A percentile compares a stretch with the other conserved stretches of the same genome.
Evolutionary conservation across 108 stramenopile genomes (phyloP).

Genomic region (Nitzschia palea): DNA sequence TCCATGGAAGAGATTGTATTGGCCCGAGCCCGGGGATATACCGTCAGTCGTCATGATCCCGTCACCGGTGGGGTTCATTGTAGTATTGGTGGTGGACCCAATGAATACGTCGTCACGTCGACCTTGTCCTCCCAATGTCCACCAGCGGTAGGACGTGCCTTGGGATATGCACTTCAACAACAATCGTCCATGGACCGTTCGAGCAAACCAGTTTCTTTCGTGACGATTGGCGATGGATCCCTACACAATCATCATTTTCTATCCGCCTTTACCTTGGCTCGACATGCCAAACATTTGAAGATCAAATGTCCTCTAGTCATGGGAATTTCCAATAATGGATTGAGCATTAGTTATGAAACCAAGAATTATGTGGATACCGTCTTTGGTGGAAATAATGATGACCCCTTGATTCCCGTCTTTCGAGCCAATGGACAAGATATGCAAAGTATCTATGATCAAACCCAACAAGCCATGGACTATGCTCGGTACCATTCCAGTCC

Average conservation of each 20-base stretch:
- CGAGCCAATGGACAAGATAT: constrained; percentile 65
- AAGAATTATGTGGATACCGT: constrained; percentile 60
- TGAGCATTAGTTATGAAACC: constrained; percentile 70
- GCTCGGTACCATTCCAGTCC: constrained; percentile 61
- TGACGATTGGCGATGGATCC: constrained; percentile 84
- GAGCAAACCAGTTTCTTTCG: constrained; percentile 50
- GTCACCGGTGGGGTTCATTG: constrained; percentile 87
- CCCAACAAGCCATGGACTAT: constrained; percentile 55
- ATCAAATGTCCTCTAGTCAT: constrained; percentile 82
- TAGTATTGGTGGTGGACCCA: constrained; percentile 54
- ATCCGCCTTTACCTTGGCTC: constrained; percentile 66
- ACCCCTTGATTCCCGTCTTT: constrained; percentile 54
- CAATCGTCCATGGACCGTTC: not conserved
- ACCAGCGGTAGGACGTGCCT: constrained; percentile 80
- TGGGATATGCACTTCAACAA: constrained; percentile 67
- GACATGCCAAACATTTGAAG: constrained; percentile 62
- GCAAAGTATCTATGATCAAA: constrained; percentile 70
- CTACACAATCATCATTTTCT: constrained; percentile 86
- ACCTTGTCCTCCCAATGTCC: constrained; percentile 86
- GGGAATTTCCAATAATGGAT: constrained; percentile 81
- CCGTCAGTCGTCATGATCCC: constrained; percentile 72
- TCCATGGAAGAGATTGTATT: constrained; percentile 29
- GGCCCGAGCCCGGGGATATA: constrained; percentile 79
- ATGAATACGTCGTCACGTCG: constrained; percentile 72
- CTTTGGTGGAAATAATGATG: constrained; percentile 23